Percentiles rank a stretch among this genome's conserved stretches.
These are phyloP conservation scores for Blastocystis hominis DNA, from an alignment of 352 stramenopile genomes.

Conservation along the genomic window DNA sequence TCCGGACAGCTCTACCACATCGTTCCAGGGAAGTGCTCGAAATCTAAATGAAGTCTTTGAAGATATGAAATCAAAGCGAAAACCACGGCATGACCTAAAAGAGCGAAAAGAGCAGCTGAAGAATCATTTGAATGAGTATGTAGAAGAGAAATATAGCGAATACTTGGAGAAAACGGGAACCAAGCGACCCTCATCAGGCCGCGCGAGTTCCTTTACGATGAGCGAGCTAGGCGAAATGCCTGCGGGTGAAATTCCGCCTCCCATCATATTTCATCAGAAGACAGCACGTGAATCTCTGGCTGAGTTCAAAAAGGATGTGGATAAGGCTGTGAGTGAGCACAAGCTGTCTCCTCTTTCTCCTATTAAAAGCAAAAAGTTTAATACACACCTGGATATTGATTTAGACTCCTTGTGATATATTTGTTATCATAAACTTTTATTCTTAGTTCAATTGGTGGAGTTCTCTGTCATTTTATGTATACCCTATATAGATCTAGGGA, in stretches of 20 bases:
- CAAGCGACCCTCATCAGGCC: not conserved
- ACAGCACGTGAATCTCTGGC: not conserved
- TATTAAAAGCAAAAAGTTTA: not conserved
- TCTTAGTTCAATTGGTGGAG: not conserved
- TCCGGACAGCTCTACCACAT: not conserved
- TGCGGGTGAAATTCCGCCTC: constrained; percentile 6
- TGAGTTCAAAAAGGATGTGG: not conserved
- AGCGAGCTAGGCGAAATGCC: constrained; percentile 34
- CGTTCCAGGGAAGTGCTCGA: constrained; percentile 6
- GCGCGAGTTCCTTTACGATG: constrained; percentile 8
- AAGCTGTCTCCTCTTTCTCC: constrained; percentile 23
- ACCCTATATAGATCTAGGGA: not conserved
- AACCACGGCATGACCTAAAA: not conserved
- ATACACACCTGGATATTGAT: constrained; percentile 30
- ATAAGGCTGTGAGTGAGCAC: constrained; percentile 22
- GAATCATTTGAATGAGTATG: not conserved
- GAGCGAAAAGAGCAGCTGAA: constrained; percentile 1
- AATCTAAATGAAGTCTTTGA: constrained; percentile 32
- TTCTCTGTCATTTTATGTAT: not conserved
- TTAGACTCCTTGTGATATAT: not conserved
- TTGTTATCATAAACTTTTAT: not conserved
- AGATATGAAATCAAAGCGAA: not conserved
- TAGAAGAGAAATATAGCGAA: constrained; percentile 7
- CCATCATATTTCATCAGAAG: not conserved
- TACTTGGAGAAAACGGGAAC: not conserved